Percentiles rank a stretch among this genome's conserved stretches.
Evolutionary conservation across 2,329 filamentous ascomycete species (phyloP).

Genomic region (Biscogniauxia mediterranea): DNA sequence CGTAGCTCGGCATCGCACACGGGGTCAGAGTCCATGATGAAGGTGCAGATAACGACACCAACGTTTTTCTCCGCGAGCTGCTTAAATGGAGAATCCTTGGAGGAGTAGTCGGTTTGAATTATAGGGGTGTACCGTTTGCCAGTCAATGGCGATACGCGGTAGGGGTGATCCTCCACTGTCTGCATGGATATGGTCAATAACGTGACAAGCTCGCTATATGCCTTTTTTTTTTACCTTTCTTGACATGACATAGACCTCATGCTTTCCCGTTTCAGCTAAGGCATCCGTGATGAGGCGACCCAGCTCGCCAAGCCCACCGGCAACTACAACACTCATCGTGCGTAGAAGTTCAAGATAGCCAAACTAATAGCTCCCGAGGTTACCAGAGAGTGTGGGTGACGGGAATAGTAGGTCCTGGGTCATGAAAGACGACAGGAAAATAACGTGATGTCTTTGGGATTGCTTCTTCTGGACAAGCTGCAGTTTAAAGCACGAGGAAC

Average conservation of each 20-base stretch:
- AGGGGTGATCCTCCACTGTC: constrained; percentile 8
- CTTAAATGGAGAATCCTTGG: constrained; percentile 19
- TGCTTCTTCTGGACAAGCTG: background rate
- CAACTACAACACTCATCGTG: constrained; percentile 29
- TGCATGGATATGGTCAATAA: constrained; percentile 7
- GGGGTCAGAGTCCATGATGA: constrained; percentile 31
- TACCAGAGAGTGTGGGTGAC: too few relatives aligned
- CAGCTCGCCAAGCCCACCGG: constrained; percentile 28
- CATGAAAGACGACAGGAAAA: background rate
- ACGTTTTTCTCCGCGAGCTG: constrained; percentile 23
- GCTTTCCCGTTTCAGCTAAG: constrained; percentile 24
- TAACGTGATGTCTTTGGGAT: constrained; percentile 1
- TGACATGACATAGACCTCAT: constrained; percentile 29
- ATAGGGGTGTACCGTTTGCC: constrained; percentile 21
- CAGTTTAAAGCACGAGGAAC: too few relatives aligned
- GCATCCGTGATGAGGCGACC: constrained; percentile 26
- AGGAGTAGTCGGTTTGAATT: constrained; percentile 31
- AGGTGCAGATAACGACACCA: constrained; percentile 33
- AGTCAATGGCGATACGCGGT: constrained; percentile 21
- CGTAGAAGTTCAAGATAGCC: constrained; percentile 1
- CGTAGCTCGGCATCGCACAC: constrained; percentile 32
- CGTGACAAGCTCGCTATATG: background rate
- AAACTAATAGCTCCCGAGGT: too few relatives aligned
- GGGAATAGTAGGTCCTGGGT: too few relatives aligned
- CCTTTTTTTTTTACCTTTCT: constrained; percentile 22